Evolutionary conservation across 1,284 basidiomycete genomes (phyloP).

Genomic region (Ganoderma lingzhi): DNA sequence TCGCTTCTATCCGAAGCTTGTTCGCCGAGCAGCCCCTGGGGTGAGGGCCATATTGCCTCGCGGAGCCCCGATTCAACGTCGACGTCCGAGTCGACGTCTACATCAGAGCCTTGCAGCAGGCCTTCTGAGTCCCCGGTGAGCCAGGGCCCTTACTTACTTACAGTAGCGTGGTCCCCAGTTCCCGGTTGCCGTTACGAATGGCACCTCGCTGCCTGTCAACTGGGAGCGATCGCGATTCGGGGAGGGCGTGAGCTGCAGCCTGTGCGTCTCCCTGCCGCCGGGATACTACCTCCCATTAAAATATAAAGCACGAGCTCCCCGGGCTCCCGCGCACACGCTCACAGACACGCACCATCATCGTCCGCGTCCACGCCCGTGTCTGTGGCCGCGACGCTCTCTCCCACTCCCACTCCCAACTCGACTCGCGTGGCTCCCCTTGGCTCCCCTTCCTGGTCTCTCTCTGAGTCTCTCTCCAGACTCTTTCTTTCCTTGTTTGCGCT

Average conservation of each 20-base stretch:
- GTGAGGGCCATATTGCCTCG: neutral
- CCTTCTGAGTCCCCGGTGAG: too few relatives aligned
- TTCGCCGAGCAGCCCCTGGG: neutral
- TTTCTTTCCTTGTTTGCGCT: neutral
- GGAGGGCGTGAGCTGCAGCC: neutral
- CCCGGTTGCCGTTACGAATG: too few relatives aligned
- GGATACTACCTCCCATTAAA: neutral
- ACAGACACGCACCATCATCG: neutral
- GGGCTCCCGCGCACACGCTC: neutral
- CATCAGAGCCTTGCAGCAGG: too few relatives aligned
- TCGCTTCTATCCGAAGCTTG: neutral
- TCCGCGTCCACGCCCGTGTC: neutral
- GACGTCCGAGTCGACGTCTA: too few relatives aligned
- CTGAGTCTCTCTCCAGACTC: neutral
- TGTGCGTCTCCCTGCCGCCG: neutral
- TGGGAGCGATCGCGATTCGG: neutral
- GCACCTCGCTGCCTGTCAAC: too few relatives aligned
- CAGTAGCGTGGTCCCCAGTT: too few relatives aligned
- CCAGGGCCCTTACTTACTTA: too few relatives aligned
- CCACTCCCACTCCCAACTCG: neutral
- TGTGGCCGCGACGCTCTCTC: neutral
- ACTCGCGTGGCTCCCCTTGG: too few relatives aligned
- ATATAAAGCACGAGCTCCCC: neutral
- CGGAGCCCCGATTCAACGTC: neutral
- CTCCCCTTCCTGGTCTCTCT: neutral